phyloP scores from a whole-genome alignment of 2,329 filamentous ascomycete species.

The Colletotrichum noveboracense region DNA sequence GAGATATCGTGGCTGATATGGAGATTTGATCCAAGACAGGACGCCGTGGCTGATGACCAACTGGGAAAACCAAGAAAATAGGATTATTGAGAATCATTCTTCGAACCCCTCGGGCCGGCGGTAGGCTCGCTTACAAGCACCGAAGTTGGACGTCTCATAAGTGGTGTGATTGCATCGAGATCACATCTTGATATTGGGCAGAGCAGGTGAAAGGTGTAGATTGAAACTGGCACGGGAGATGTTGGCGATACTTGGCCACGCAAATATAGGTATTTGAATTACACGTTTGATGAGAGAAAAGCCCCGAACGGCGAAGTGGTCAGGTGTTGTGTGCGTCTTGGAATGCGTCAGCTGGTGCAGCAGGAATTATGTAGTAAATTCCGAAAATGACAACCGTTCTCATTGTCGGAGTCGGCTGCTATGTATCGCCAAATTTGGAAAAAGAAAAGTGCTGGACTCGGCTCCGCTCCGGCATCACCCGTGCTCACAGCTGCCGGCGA shows the following conservation, averaged over 20 bases:
- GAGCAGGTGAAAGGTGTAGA: background rate
- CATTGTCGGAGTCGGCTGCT: background rate
- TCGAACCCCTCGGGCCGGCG: background rate
- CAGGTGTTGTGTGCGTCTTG: background rate
- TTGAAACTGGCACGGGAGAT: background rate
- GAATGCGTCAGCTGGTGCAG: background rate
- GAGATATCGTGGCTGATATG: background rate
- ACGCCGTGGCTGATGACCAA: background rate
- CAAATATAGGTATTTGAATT: background rate
- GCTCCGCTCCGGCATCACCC: background rate
- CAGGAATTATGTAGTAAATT: background rate
- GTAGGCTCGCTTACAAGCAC: background rate
- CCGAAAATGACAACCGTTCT: background rate
- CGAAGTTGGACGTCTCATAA: background rate
- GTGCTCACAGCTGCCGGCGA: background rate
- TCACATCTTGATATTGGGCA: background rate
- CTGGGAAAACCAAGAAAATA: slow-evolving; percentile 2
- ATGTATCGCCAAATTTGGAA: background rate
- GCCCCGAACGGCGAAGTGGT: background rate
- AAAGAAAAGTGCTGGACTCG: background rate
- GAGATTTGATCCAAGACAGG: background rate
- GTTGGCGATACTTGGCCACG: background rate
- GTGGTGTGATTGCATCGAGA: background rate
- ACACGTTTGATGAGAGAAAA: background rate
- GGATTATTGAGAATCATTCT: slow-evolving; percentile 8